Base-by-base conservation (phyloP, 345 rosid species). In the Adansonia digitata region DNA sequence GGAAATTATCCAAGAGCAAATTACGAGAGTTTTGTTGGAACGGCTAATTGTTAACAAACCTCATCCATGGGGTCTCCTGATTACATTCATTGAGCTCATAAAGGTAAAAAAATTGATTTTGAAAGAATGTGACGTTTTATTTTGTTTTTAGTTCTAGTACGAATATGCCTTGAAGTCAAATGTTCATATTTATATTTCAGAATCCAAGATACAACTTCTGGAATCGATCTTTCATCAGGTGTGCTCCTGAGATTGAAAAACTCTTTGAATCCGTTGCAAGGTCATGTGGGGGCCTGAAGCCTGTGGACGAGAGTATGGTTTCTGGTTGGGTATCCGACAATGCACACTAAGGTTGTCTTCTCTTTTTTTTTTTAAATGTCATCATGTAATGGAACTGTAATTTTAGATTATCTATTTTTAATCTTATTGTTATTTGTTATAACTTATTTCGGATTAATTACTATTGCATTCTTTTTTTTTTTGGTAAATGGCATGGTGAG, bases 61-160 rank as follows among this genome's bases (percentile, higher is more conserved):
- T 24, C 99, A 96, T 79, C 99, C 99, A 0, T 96, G 99, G 99
- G 99, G 99, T 40, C 97, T 96, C 55, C 93, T 96, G 68, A 96
- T 96, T 69, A 91, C 99, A 14, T 96, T 96, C 87, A 96, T 96
- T 10, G 98, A 96, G 86, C 95, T 96, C 66, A 96, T 96, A 79
- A 96, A 90, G 97, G 97, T 90, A 46, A 78, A 57, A 76, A 15
- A 6, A 7, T 34, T 35, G 4, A 70, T 69, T 26, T 49, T 66
- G 67, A 48, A n/a, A n/a, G n/a, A n/a, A 39, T 62, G 2, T 40
- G 48, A 11, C 8, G 1, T 29, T 45, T 0, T 37, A 4, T 53
- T 40, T 40, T 10, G 8, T 31, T 57, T 39, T 8, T n/a, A n/a
- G n/a, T 55, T 27, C 40, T 56, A 52, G 1, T 22, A 11, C 7